These are phyloP conservation scores for Fraxinus latifolia DNA, from an alignment of 305 asterid species.

Conservation along the genomic window DNA sequence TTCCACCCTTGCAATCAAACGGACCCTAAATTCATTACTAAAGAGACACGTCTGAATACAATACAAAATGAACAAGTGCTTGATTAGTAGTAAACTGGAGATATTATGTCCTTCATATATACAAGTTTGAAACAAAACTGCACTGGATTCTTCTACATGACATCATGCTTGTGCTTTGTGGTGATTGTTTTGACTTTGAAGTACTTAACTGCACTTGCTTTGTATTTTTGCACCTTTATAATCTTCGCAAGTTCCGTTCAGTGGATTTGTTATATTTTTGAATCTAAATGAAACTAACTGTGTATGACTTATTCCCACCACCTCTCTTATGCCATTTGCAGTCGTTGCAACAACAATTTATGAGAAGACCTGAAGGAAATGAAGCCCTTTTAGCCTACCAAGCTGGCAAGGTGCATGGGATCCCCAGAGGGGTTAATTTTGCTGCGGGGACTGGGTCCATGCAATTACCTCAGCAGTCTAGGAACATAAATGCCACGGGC, in stretches of 20 bases:
- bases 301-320: background rate
- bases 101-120: background rate
- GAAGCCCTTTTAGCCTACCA: slow-evolving; percentile 75
- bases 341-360: slow-evolving; percentile 71
- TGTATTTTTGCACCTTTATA: background rate
- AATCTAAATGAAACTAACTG: slow-evolving; percentile 8
- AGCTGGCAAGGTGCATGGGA: slow-evolving; percentile 66
- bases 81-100: background rate
- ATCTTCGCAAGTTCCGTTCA: background rate
- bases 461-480: slow-evolving; percentile 76
- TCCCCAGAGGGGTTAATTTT: slow-evolving; percentile 61
- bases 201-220: background rate
- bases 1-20: too few relatives aligned
- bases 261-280: background rate
- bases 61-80: background rate
- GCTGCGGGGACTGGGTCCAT: slow-evolving; percentile 58
- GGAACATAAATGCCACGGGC: slow-evolving; percentile 65
- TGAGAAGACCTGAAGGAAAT: slow-evolving; percentile 85
- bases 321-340: slow-evolving; percentile 32
- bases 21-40: background rate
- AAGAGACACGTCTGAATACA: background rate
- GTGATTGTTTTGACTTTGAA: background rate
- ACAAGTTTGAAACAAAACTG: background rate
- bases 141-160: background rate
- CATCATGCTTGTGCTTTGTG: background rate